phyloP scores from a whole-genome alignment of 805 yeast species.

The Pichia manshurica region DNA sequence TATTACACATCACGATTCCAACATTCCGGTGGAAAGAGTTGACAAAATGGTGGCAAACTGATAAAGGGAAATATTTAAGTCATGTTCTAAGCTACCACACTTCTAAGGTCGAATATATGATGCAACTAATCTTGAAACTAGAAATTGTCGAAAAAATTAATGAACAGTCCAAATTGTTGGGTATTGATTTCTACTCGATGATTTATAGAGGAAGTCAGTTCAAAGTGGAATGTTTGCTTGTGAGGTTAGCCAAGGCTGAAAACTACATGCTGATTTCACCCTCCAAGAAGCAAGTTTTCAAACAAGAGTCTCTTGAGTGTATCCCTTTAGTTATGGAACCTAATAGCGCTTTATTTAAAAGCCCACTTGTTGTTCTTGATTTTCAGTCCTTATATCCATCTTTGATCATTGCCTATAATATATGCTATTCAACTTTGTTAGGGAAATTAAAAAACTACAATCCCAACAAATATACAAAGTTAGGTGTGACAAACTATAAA shows the following conservation, averaged over 20 bases:
- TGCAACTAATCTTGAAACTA: conserved; percentile 47
- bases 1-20: conserved; percentile 65
- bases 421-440: conserved; percentile 70
- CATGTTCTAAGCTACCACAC: conserved; percentile 42
- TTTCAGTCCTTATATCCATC: conserved; percentile 95
- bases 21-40: conserved; percentile 45
- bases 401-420: conserved; percentile 82
- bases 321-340: conserved; percentile 95
- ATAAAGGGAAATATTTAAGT: conserved; percentile 21
- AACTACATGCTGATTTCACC: conserved; percentile 73
- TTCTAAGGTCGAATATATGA: conserved; percentile 39
- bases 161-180: conserved; percentile 80
- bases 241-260: conserved; percentile 71
- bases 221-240: conserved; percentile 81
- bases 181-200: conserved; percentile 85
- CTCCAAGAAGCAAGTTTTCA: conserved; percentile 69
- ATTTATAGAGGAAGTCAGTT: conserved; percentile 89
- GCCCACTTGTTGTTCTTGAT: conserved; percentile 86
- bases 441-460: conserved; percentile 55
- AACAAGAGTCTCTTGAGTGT: conserved; percentile 80
- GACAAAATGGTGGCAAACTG: conserved; percentile 38
- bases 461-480: conserved; percentile 36
- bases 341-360: conserved; percentile 71
- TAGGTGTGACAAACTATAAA: conserved; percentile 49
- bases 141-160: conserved; percentile 67